Conservation (phyloP, 1,284 basidiomycete species). For the Rhodotorula sp. region DNA sequence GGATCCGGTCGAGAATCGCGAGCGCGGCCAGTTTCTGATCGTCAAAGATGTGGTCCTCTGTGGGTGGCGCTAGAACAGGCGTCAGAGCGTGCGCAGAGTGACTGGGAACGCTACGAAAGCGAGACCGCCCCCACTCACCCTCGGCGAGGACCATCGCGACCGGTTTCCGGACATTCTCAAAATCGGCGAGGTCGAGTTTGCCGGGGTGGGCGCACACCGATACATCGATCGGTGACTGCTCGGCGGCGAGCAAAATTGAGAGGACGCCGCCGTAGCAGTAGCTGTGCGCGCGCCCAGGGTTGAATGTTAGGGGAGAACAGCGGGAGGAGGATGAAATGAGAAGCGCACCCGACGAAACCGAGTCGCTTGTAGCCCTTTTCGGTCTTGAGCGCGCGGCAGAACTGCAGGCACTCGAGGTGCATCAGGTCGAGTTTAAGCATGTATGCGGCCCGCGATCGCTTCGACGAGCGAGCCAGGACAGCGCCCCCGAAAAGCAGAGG, state of each 20-base stretch:
- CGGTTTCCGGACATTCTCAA: neutral
- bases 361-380: conserved; percentile 1
- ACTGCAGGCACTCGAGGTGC: neutral
- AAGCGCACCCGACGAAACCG: conserved; percentile 16
- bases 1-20: neutral
- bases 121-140: neutral
- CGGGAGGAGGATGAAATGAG: neutral
- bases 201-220: conserved; percentile 12
- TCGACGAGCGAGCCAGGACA: neutral
- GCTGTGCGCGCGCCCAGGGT: neutral
- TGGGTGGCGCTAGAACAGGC: neutral
- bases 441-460: too few relatives aligned
- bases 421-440: too few relatives aligned
- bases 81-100: neutral
- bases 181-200: neutral
- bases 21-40: neutral
- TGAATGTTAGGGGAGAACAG: neutral
- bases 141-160: conserved; percentile 7
- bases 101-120: fast-evolving
- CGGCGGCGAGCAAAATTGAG: neutral
- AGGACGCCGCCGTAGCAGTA: conserved; percentile 11
- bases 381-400: conserved; percentile 8
- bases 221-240: conserved; percentile 3
- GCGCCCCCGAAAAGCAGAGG: neutral
- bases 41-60: conserved; percentile 24